Evolutionary conservation across 1,284 basidiomycete species (phyloP), one percentile per base, ranked within the genome.

Genomic region (Cryptococcus sp.): DNA sequence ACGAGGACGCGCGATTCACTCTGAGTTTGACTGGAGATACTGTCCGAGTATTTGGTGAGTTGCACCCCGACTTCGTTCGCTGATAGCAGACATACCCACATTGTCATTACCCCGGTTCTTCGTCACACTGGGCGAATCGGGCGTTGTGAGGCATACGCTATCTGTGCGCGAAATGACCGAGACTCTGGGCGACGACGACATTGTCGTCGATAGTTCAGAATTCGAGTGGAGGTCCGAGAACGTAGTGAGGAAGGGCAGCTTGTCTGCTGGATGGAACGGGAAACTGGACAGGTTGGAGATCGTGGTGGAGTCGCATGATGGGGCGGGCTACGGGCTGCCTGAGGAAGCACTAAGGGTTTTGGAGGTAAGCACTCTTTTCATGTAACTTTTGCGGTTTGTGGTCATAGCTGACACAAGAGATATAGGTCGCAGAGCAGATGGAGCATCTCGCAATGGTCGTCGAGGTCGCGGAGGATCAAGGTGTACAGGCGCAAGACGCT

Each of bases 41-140:
- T 5, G 20, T 60, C 5, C 52, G 52, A 42, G 52, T 52, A 11
- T 60, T 48, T 43, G 62, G 62, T 63, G 45, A 49, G 58, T 47
- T 22, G 25, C 22, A 38, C 2, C 11, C 19, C 35, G 13, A 20
- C 41, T 43, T 15, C 6, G 43, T 11, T 16, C 19, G 23, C 45
- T 39, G 50, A 39, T 38, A 16, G 27, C 25, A 60, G 61, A 63
- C 42, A 45, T 63, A 16, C 50, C 52, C 3, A 42, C 48, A 25
- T 17, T 20, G 17, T 49, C 54, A 11, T 39, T 60, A 20, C 54
- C 61, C 20, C 54, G 61, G 6, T 60, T 63, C 47, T 63, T 63
- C 47, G 39, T 51, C 23, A 51, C 38, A 10, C 47, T 60, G 10
- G 39, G 19, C 42, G 54, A 56, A 41, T 41, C 16, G 35, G 38